Base-by-base conservation (phyloP, 495 filamentous ascomycete species). In the Penicillium verhagenii region DNA sequence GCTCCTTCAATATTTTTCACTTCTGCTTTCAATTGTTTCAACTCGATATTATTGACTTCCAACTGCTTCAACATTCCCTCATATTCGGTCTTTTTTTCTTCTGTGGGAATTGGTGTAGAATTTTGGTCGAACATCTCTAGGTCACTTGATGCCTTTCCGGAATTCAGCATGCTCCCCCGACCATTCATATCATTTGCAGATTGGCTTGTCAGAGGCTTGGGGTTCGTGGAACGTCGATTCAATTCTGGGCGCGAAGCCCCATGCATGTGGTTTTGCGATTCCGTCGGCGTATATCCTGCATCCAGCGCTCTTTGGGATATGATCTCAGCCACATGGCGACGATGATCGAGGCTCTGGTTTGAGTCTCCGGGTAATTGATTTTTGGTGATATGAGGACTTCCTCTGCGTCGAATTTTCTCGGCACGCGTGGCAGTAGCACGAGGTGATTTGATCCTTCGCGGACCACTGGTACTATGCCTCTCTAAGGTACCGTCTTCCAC, bases 1-100 rank as follows among this genome's bases (percentile, higher is more conserved):
- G 87, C 89, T 0, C 82, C 81, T 70, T 93, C 93, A 23, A 92
- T 95, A 0, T 75, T 82, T 57, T 89, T 88, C 7, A 88, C 83
- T 59, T 92, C 71, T 42, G 66, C 64, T 16, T 85, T 79, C 2
- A 92, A 75, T 64, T 92, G 85, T 11, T 90, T 87, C 57, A 90
- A 83, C n/a, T 84, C 86, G 18, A 92, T 90, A 7, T 84, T 78
- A 38, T 85, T 70, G 11, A 85, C 86, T 47, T 87, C 82, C 11
- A 80, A 83, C 56, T 89, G 85, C 23, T 65, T 64, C 6, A 77
- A 61, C 66, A 77, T 74, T 28, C 23, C 42, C 7, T 25, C 10
- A 16, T 45, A 24, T n/a, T 14, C 21, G 6, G n/a, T 13, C 23
- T 45, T 3, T 25, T 23, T 24, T 14, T 45, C 19, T 21, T 8